These are phyloP conservation scores for Aspergillus transmontanensis DNA, from an alignment of 2,329 filamentous ascomycete species.

Conservation along the genomic window DNA sequence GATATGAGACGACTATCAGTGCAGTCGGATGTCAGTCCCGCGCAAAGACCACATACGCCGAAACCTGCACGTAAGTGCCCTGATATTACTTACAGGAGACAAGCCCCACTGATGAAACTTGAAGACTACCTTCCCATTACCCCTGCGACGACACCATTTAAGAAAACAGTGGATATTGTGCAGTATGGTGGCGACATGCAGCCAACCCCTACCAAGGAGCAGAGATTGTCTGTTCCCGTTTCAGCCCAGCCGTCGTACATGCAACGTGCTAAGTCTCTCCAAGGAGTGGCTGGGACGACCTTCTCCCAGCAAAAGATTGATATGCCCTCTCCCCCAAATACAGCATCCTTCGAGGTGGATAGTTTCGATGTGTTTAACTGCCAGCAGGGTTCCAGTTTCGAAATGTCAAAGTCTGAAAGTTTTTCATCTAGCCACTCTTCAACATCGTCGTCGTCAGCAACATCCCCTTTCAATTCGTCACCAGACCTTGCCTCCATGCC, in stretches of 20 bases:
- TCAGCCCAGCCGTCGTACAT: constrained; percentile 42
- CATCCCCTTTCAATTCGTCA: constrained; percentile 56
- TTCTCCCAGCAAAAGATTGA: constrained; percentile 42
- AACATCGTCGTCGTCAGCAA: constrained; percentile 42
- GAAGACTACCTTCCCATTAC: constrained; percentile 68
- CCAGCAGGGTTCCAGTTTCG: constrained; percentile 45
- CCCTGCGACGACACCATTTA: constrained; percentile 64
- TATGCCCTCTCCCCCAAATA: constrained; percentile 60
- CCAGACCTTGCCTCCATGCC: constrained; percentile 54
- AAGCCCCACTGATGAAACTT: constrained; percentile 23
- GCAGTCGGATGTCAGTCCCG: constrained; percentile 40
- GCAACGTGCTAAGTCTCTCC: constrained; percentile 49
- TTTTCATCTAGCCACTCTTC: constrained; percentile 45
- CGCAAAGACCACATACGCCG: constrained; percentile 63
- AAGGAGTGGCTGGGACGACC: constrained; percentile 45
- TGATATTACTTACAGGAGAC: background rate
- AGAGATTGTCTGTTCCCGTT: constrained; percentile 34
- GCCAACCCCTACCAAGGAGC: constrained; percentile 43
- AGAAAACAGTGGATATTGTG: constrained; percentile 40
- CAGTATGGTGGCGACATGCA: constrained; percentile 43
- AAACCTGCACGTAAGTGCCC: constrained; percentile 60
- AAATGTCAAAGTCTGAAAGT: constrained; percentile 28
- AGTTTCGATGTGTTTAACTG: constrained; percentile 58
- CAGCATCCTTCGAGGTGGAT: constrained; percentile 49
- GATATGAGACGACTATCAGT: constrained; percentile 39